Evolutionary conservation across 768 basidiomycete species (phyloP).

Genomic region (Boletus pseudopeckii): DNA sequence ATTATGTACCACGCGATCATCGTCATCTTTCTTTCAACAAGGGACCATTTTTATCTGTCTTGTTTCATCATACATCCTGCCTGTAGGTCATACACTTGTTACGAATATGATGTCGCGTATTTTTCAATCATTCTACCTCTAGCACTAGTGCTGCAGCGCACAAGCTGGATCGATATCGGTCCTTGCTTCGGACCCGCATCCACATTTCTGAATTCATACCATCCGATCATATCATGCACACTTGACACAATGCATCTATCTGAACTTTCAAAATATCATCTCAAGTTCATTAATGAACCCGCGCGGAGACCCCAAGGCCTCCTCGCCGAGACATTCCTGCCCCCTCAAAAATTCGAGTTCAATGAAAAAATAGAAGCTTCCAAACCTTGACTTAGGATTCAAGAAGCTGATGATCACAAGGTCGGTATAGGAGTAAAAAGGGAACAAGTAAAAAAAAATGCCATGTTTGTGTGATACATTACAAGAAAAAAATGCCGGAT

Average conservation of each 20-base stretch:
- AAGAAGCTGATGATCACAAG: background rate
- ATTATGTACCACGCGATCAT: background rate
- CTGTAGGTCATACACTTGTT: background rate
- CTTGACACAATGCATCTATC: background rate
- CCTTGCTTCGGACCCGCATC: background rate
- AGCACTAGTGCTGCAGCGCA: too few relatives aligned
- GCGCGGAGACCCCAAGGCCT: background rate
- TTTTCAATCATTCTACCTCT: background rate
- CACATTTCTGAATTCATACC: background rate
- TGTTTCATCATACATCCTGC: background rate
- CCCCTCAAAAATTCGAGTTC: background rate
- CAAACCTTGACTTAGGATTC: background rate
- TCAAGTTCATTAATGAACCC: constrained; percentile 7
- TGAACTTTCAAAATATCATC: background rate
- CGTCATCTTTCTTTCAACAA: background rate
- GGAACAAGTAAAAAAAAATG: background rate
- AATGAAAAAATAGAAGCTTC: background rate
- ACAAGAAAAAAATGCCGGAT: constrained; percentile 9
- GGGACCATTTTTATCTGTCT: background rate
- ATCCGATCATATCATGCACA: background rate
- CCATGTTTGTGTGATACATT: constrained; percentile 14
- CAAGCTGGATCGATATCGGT: background rate
- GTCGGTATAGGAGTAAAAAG: background rate
- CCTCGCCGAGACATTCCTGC: too few relatives aligned
- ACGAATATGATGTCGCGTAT: background rate